Percentiles rank a stretch among this genome's conserved stretches.
Conservation (phyloP, 2,329 filamentous ascomycete genomes). For the Fusarium cyanostomum region DNA sequence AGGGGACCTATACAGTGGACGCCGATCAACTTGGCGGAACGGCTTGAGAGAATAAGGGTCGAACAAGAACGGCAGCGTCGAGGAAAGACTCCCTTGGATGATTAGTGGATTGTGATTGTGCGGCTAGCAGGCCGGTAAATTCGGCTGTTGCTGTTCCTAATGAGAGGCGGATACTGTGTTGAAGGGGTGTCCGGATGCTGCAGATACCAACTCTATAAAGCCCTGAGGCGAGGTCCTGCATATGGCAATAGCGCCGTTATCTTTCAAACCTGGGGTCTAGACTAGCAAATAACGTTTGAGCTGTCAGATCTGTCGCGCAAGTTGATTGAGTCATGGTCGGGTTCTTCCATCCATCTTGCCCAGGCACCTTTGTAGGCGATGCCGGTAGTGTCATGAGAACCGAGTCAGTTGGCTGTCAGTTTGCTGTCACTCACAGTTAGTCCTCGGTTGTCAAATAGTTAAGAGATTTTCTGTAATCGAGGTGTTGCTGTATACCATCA, state of each 20-base stretch:
- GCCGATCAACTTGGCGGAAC: conserved; percentile 28
- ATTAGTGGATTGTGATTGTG: neutral
- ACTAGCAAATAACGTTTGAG: conserved; percentile 3
- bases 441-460: neutral
- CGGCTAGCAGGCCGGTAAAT: neutral
- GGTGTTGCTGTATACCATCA: neutral
- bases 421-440: neutral
- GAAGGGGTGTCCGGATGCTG: neutral
- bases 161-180: conserved; percentile 1
- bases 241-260: neutral
- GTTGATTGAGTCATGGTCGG: conserved; percentile 14
- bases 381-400: neutral
- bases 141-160: neutral
- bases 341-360: conserved; percentile 8
- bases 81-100: neutral
- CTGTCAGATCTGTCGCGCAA: neutral
- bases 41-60: conserved; percentile 29
- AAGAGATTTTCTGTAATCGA: neutral
- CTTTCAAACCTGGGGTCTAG: conserved; percentile 1
- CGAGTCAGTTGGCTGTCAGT: neutral
- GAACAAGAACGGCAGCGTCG: conserved; percentile 19
- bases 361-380: neutral
- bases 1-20: conserved; percentile 34
- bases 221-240: neutral
- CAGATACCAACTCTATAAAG: neutral